Base-by-base conservation (phyloP, 164 flowering plant species). In the Vitis amurensis region DNA sequence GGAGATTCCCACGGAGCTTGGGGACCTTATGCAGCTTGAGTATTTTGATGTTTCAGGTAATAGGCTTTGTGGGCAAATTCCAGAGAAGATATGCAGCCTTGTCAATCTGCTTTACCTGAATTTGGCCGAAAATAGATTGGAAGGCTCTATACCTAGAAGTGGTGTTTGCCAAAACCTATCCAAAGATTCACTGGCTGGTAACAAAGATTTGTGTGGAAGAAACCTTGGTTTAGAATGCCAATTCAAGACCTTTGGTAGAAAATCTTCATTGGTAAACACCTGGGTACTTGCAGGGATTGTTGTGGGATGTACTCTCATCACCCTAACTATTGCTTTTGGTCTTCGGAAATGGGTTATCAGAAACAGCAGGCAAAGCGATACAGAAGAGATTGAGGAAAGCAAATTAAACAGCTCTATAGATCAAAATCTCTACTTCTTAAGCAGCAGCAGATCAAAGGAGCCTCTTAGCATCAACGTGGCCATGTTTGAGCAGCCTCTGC, bases 391-490 rank as follows among this genome's bases (percentile, higher is more conserved):
- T 4, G 84, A 84, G 56, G 88, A 86, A 47, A 76, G 88, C 70
- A 83, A 82, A 51, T 11, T 80, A 23, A 86, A 76, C 61, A 73
- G 84, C 53, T 85, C 82, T 6, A 62, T 55, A 1, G 83, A 84
- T 68, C 83, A 71, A 19, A 81, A 83, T 57, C 81, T 89, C 7
- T 82, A 82, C 74, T 84, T 82, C 72, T 75, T 82, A 37, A 82
- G 87, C 55, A 85, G 90, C 80, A 86, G 91, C 81, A 72, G 85
- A 66, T 88, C 90, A 12, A 86, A 82, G 75, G 94, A 88, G 75
- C 93, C 93, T 27, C 72, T 86, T 16, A 91, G 97, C 81, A 91
- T 91, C 63, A 88, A 88, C 53, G 63, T 91, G 1, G 94, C 94
- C 12, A 89, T 83, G 87, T 88, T 91, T 50, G 86, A 91, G 85